A percentile compares a stretch with the other conserved stretches of the same genome.
Evolutionary conservation across 306 rosid species (phyloP).

Genomic region (Erythrophleum fordii): DNA sequence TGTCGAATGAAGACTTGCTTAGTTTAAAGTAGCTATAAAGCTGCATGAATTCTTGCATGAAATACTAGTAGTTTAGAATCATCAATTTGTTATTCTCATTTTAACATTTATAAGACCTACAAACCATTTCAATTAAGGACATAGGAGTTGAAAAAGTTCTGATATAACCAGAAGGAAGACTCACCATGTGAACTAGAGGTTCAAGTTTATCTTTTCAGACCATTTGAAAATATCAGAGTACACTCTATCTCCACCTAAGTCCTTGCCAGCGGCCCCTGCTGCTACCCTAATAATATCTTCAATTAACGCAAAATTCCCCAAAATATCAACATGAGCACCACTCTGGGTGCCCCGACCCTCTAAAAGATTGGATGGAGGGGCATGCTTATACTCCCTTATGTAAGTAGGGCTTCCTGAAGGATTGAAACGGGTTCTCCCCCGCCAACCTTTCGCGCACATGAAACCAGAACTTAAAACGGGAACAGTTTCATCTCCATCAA

Average conservation of each 20-base stretch:
- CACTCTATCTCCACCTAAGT: not conserved
- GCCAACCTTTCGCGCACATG: conserved; percentile 3
- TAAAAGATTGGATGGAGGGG: conserved; percentile 12
- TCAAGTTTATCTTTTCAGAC: not conserved
- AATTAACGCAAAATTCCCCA: not conserved
- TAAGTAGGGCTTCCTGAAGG: conserved; percentile 5
- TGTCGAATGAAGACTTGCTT: not conserved
- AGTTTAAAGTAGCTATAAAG: not conserved
- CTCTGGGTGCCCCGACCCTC: conserved; percentile 6
- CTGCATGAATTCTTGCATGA: not conserved
- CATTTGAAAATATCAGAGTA: conserved; percentile 1
- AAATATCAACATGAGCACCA: conserved; percentile 7
- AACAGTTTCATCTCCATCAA: conserved; percentile 10
- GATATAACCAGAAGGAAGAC: not conserved
- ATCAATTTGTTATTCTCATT: too few relatives aligned
- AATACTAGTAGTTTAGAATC: not conserved
- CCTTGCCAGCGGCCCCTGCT: not conserved
- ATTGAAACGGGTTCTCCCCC: conserved; percentile 1
- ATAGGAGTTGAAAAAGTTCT: not conserved
- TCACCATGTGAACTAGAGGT: not conserved
- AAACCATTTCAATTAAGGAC: not conserved
- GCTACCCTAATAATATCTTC: conserved; percentile 5
- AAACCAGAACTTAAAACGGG: not conserved
- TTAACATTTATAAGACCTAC: not conserved
- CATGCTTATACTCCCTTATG: conserved; percentile 12